Base-by-base conservation (phyloP, 116 monocot genomes). In the Thalassia testudinum region DNA sequence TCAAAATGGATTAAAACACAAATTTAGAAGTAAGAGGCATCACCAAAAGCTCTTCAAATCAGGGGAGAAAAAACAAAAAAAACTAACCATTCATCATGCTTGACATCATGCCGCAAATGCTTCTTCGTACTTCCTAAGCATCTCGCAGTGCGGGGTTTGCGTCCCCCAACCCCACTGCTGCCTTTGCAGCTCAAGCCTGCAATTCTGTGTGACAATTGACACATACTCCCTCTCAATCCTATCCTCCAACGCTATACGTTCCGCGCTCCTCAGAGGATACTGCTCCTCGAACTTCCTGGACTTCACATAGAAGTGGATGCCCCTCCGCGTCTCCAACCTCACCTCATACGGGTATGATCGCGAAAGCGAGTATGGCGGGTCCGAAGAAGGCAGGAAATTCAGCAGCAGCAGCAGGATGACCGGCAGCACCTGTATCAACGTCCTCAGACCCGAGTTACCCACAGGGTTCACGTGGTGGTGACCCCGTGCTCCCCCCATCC, bases 331-430 rank as follows among this genome's bases (percentile, higher is more conserved):
- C 62, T 75, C 77, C 14, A 85, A 24, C 59, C 75, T 79, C 40
- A 79, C 58, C 23, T 77, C 74, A 54, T 82, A 75, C 1, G 68
- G 70, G 38, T 89, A 62, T 6, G 65, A 42, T 15, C 67, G 69
- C 27, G 71, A 75, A n/a, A 97, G 69, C 10, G 59, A 47, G 28
- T 89, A 97, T 0, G 76, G 38, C 0, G 90, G 90, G 3, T 89
- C 90, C 4, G 74, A 66, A 5, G 86, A 82, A 5, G 97, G 89
- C 15, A 97, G 62, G 42, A 89, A 97, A 47, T 82, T 89, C 29
- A 86, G 13, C n/a, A 97, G 53, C 1, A 97, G 59, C 34, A 97
- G 55, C 2, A 97, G 12, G 16, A 97, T 21, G 11, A 97, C 50
- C 15, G 97, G 97, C 56, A 97, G 58, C 7, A 97, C 64, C 64